These are phyloP conservation scores for Saccharomycopsis sp. DNA, from an alignment of 805 yeast species.

Conservation along the genomic window DNA sequence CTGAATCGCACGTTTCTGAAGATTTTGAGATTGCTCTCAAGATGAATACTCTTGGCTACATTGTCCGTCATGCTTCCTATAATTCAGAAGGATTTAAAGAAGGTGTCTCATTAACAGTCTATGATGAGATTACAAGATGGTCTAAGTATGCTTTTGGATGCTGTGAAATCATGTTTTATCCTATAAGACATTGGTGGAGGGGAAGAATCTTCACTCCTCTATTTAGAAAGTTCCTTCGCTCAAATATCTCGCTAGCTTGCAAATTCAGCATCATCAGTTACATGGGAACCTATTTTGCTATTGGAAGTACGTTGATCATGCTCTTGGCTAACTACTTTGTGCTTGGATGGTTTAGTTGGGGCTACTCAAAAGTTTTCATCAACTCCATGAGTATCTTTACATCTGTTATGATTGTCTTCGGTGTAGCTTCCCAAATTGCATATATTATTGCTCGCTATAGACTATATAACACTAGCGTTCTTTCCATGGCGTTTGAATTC, in stretches of 20 bases:
- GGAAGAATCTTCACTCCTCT: neutral
- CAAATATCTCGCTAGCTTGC: slow-evolving; percentile 1
- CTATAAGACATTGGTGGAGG: neutral
- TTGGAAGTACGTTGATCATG: neutral
- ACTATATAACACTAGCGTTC: neutral
- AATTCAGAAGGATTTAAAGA: slow-evolving; percentile 1
- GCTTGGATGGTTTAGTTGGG: neutral
- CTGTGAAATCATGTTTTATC: neutral
- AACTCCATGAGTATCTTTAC: neutral
- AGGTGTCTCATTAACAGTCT: neutral
- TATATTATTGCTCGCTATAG: neutral
- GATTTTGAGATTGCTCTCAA: neutral
- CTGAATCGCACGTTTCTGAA: neutral
- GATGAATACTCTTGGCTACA: neutral
- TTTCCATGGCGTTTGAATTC: neutral
- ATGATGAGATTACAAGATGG: slow-evolving; percentile 1
- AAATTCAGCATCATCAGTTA: neutral
- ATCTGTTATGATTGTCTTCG: slow-evolving; percentile 2
- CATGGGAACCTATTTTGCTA: slow-evolving; percentile 1
- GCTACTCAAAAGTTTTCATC: neutral
- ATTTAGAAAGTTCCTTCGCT: neutral
- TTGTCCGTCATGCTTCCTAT: slow-evolving; percentile 1
- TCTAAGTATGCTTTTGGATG: neutral
- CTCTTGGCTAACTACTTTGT: neutral
- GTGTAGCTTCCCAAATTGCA: neutral